phyloP scores from a whole-genome alignment of 108 stramenopile species.

The Cyclotella kingstonii region DNA sequence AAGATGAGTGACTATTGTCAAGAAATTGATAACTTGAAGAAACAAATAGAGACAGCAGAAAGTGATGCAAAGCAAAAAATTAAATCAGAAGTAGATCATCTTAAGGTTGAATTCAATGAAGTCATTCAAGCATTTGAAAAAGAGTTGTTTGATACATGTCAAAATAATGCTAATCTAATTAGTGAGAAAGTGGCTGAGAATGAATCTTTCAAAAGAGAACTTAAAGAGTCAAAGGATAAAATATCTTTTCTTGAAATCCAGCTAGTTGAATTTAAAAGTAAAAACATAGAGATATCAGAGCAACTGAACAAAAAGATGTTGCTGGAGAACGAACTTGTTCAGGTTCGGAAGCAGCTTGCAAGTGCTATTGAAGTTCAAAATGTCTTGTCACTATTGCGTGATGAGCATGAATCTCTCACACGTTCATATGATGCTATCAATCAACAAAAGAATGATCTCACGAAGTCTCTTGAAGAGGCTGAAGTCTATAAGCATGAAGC shows the following conservation, averaged over 20 bases:
- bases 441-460: conserved; percentile 1
- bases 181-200: conserved; percentile 4
- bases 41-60: conserved; percentile 4
- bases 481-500: conserved; percentile 7
- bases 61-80: conserved; percentile 14
- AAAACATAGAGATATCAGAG: not conserved
- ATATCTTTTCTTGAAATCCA: conserved; percentile 5
- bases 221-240: conserved; percentile 4
- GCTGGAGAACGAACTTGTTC: not conserved
- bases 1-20: not conserved
- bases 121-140: conserved; percentile 25
- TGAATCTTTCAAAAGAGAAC: conserved; percentile 15
- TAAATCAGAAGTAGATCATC: conserved; percentile 17
- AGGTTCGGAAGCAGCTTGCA: conserved; percentile 6
- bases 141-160: conserved; percentile 23
- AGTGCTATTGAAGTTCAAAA: conserved; percentile 7
- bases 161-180: conserved; percentile 8
- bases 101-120: conserved; percentile 26
- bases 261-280: conserved; percentile 9
- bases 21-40: conserved; percentile 7
- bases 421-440: conserved; percentile 3
- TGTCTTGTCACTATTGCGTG: conserved; percentile 1
- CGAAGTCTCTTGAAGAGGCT: not conserved
- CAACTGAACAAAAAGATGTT: conserved; percentile 5
- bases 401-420: conserved; percentile 9